Percentiles rank a stretch among this genome's conserved stretches.
phyloP scores from a whole-genome alignment of 140 eudicot species.

The Cichorium intybus region DNA sequence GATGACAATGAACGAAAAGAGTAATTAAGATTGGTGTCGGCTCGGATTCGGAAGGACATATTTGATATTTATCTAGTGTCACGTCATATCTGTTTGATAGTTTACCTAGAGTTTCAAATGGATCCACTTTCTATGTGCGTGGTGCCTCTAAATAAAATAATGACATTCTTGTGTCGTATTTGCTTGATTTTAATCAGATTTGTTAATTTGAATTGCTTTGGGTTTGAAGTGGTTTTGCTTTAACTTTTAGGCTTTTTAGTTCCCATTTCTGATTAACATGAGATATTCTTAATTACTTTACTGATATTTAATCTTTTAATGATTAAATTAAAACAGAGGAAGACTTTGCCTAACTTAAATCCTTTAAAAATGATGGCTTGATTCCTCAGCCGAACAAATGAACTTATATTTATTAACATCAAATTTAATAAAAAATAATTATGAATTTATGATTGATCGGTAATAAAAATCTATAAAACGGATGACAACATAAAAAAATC shows the following conservation, averaged over 20 bases:
- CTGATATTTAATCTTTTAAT: background rate
- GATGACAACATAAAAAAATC: background rate
- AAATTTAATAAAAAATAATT: background rate
- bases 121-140: too few relatives aligned
- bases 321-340: background rate
- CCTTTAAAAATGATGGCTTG: background rate
- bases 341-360: background rate
- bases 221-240: background rate
- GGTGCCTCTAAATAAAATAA: too few relatives aligned
- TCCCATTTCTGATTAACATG: background rate
- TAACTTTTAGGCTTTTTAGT: too few relatives aligned
- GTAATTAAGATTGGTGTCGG: background rate
- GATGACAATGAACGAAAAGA: too few relatives aligned
- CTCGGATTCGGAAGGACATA: background rate
- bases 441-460: background rate
- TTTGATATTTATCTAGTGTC: background rate
- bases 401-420: background rate
- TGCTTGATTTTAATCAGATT: background rate
- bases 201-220: background rate
- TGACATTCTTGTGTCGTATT: too few relatives aligned
- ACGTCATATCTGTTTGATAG: background rate
- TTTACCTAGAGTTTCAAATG: background rate
- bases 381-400: background rate
- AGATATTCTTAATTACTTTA: background rate
- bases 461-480: background rate